Evolutionary conservation across 2,329 filamentous ascomycete genomes (phyloP).

Genomic region (Akanthomyces dipterigenus): DNA sequence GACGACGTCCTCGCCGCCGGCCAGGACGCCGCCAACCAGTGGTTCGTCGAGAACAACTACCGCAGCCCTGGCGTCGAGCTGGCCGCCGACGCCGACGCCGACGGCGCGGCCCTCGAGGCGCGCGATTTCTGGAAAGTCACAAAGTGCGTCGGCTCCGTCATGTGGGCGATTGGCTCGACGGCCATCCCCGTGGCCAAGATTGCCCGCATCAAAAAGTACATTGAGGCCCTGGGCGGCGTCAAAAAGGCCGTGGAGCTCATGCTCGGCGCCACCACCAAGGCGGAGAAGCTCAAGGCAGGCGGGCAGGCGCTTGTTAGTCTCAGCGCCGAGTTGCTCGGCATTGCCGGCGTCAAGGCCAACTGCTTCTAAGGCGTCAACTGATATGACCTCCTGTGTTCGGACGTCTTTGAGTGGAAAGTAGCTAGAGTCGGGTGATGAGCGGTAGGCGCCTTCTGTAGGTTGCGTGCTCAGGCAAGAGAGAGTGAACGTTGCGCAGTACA

Average conservation of each 20-base stretch:
- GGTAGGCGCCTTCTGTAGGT: no score
- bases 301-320: conserved; percentile 17
- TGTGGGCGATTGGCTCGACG: conserved; percentile 17
- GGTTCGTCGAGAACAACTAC: conserved; percentile 17
- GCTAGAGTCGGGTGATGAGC: no score
- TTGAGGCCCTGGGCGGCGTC: conserved; percentile 20
- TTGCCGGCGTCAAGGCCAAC: conserved; percentile 16
- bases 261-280: conserved; percentile 16
- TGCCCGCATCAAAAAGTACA: conserved; percentile 21
- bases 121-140: conserved; percentile 17
- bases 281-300: conserved; percentile 18
- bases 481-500: no score
- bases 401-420: no score
- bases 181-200: conserved; percentile 20
- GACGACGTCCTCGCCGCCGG: conserved; percentile 17
- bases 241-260: conserved; percentile 19
- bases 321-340: conserved; percentile 17
- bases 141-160: conserved; percentile 18
- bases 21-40: conserved; percentile 18
- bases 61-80: conserved; percentile 10
- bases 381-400: neutral
- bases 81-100: neutral
- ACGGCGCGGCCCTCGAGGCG: neutral
- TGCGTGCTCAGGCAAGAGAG: no score
- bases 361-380: conserved; percentile 12